These are phyloP conservation scores for Russula compacta DNA, from an alignment of 768 basidiomycete species.

Conservation along the genomic window DNA sequence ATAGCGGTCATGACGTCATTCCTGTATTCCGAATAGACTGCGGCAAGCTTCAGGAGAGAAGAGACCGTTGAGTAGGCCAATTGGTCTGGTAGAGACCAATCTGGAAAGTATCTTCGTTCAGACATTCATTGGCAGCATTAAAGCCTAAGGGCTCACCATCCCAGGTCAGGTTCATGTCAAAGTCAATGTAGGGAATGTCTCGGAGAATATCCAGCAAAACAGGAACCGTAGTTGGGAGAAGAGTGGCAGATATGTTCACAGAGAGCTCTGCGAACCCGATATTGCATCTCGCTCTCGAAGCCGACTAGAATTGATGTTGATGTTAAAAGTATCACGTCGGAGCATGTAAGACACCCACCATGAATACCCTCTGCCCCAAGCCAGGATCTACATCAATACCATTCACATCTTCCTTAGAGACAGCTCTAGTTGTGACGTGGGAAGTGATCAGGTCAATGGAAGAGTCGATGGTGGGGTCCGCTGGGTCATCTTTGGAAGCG, in stretches of 20 bases:
- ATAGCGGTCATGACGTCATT: conserved; percentile 50
- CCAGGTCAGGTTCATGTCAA: conserved; percentile 74
- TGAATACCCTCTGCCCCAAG: conserved; percentile 39
- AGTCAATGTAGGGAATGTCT: conserved; percentile 68
- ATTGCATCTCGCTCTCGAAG: conserved; percentile 66
- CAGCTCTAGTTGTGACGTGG: conserved; percentile 41
- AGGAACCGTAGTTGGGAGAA: conserved; percentile 45
- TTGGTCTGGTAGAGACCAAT: conserved; percentile 83
- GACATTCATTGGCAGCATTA: neutral
- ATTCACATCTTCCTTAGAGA: neutral
- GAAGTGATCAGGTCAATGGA: conserved; percentile 53
- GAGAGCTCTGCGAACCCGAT: conserved; percentile 79
- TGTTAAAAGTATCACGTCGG: neutral
- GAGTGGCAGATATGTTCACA: conserved; percentile 47
- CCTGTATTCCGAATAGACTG: conserved; percentile 40
- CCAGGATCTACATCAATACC: conserved; percentile 17
- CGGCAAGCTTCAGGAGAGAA: conserved; percentile 61
- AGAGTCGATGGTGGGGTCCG: conserved; percentile 17
- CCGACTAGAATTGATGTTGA: conserved; percentile 36
- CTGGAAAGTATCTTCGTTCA: conserved; percentile 30
- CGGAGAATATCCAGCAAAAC: conserved; percentile 58
- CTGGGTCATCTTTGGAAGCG: conserved; percentile 14
- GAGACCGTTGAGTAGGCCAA: conserved; percentile 72
- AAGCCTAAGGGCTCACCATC: conserved; percentile 40
- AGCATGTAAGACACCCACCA: conserved; percentile 38